A percentile compares a stretch with the other conserved stretches of the same genome.
Evolutionary conservation across 352 stramenopile genomes (phyloP).

Genomic region (Pythium guiyangense): DNA sequence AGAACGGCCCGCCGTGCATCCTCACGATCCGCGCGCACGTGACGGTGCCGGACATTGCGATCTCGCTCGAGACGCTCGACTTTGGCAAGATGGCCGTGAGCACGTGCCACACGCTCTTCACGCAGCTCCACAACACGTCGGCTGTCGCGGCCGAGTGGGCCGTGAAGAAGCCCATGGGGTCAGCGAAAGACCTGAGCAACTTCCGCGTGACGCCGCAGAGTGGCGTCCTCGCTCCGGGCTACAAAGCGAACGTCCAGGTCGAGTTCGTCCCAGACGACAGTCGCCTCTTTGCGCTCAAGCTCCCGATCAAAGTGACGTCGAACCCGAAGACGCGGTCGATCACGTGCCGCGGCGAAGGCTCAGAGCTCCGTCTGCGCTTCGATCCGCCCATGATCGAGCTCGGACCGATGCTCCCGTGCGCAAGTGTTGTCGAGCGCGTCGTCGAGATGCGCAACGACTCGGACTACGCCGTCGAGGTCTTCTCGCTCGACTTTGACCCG

Average conservation of each 20-base stretch:
- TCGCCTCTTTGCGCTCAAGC: constrained; percentile 72
- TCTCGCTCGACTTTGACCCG: constrained; percentile 87
- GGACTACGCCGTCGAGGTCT: constrained; percentile 89
- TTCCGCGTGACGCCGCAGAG: constrained; percentile 78
- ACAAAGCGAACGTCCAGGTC: constrained; percentile 85
- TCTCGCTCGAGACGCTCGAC: constrained; percentile 82
- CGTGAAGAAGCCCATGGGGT: constrained; percentile 88
- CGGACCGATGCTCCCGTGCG: constrained; percentile 83
- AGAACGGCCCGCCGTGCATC: constrained; percentile 87
- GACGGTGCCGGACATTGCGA: constrained; percentile 86
- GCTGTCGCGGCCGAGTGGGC: constrained; percentile 88
- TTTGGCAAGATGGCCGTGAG: constrained; percentile 90
- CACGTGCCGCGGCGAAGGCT: constrained; percentile 72
- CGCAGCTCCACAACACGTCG: constrained; percentile 90
- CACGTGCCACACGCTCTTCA: constrained; percentile 83
- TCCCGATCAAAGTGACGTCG: constrained; percentile 83
- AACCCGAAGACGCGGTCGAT: constrained; percentile 82
- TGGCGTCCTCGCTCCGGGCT: constrained; percentile 69
- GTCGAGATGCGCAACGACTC: constrained; percentile 88
- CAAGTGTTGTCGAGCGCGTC: constrained; percentile 25
- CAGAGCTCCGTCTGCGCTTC: constrained; percentile 78
- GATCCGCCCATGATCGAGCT: constrained; percentile 77
- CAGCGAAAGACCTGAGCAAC: constrained; percentile 64
- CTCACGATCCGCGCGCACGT: constrained; percentile 86
- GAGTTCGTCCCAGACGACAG: constrained; percentile 88